Conservation (phyloP, 345 rosid genomes). For the Bruguiera gymnorhiza region DNA sequence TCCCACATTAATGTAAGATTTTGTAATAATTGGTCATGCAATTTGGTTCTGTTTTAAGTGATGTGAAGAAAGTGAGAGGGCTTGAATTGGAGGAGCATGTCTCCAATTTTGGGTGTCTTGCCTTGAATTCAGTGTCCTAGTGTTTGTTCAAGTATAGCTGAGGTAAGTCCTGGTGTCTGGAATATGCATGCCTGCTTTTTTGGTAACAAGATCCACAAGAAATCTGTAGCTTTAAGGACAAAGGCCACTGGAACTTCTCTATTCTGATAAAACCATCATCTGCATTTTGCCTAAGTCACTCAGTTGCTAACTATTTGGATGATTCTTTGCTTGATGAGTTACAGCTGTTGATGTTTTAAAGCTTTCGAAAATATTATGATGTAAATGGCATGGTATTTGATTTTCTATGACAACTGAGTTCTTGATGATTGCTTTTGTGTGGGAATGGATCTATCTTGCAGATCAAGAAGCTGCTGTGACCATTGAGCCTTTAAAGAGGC, state of each 20-base stretch:
- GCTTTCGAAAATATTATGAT: background rate
- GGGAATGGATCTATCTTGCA: constrained; percentile 21
- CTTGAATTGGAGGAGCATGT: no score
- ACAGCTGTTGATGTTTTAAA: background rate
- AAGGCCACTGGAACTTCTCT: background rate
- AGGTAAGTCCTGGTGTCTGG: no score
- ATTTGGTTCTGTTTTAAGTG: no score
- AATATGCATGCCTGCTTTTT: no score
- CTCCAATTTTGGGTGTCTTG: no score
- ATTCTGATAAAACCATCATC: background rate
- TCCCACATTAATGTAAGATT: no score
- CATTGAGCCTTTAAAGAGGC: constrained; percentile 77
- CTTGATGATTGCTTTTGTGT: background rate
- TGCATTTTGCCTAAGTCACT: no score
- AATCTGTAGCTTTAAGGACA: background rate
- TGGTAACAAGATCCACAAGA: no score
- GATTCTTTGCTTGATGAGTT: background rate
- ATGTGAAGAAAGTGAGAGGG: no score
- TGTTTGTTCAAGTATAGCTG: no score
- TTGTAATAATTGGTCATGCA: no score
- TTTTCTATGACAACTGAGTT: background rate
- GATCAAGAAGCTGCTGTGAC: constrained; percentile 65
- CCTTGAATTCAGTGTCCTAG: no score
- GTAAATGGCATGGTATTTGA: background rate
- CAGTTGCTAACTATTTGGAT: background rate